These are phyloP conservation scores for Schoenoplectus tabernaemontani DNA, from an alignment of 202 grass and related monocot genomes.

Conservation along the genomic window DNA sequence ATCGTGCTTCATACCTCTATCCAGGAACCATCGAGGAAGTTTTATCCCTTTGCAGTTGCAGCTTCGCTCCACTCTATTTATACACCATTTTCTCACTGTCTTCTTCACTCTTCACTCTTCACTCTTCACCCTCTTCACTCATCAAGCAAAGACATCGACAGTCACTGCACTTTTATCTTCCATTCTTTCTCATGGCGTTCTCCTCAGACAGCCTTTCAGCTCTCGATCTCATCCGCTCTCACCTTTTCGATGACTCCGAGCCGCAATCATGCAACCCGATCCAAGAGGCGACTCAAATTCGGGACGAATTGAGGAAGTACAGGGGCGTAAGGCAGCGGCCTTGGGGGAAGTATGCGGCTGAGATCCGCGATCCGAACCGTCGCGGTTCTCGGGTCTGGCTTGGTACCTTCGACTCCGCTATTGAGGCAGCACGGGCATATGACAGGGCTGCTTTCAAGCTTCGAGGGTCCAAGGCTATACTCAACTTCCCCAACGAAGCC, in stretches of 20 bases:
- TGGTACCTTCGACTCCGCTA: conserved; percentile 34
- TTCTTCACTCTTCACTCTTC: no score
- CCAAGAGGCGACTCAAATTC: neutral
- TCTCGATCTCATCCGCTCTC: conserved; percentile 14
- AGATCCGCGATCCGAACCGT: no score
- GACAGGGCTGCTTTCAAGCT: conserved; percentile 35
- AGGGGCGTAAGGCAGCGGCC: conserved; percentile 28
- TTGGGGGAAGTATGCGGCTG: neutral
- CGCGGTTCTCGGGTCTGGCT: conserved; percentile 33
- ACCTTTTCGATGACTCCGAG: conserved; percentile 15
- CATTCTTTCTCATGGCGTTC: no score
- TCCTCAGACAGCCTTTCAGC: neutral
- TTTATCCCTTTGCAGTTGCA: no score
- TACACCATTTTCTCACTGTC: neutral
- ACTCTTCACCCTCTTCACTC: neutral
- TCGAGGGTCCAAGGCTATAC: conserved; percentile 33
- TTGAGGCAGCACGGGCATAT: conserved; percentile 34
- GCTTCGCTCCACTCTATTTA: neutral
- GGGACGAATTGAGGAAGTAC: conserved; percentile 12
- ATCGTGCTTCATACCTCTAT: no score
- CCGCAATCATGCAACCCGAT: neutral
- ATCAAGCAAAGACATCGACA: neutral
- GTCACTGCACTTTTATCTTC: no score
- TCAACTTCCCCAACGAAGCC: conserved; percentile 40
- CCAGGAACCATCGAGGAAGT: no score